Conservation (phyloP, 106 monocot genomes). For the Apostasia ramifera region DNA sequence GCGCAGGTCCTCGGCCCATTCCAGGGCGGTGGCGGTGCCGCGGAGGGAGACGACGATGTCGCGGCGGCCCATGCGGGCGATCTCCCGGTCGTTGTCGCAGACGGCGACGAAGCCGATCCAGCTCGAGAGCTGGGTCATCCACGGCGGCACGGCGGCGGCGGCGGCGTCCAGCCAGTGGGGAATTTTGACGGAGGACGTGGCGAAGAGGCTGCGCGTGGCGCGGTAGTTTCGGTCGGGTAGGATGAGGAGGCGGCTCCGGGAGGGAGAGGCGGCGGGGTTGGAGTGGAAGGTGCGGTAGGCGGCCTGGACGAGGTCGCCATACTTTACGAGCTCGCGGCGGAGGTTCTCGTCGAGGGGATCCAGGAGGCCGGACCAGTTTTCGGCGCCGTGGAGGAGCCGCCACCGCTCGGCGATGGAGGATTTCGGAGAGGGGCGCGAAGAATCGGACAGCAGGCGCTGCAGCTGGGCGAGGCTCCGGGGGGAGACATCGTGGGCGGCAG, state of each 20-base stretch:
- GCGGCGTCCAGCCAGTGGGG: constrained; percentile 6
- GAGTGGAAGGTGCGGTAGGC: constrained; percentile 54
- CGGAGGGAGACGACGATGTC: constrained; percentile 49
- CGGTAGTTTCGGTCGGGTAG: constrained; percentile 39
- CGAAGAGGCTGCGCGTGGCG: constrained; percentile 21
- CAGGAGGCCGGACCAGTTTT: constrained; percentile 58
- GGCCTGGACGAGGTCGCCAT: constrained; percentile 70
- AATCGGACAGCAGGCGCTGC: constrained; percentile 46
- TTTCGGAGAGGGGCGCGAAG: constrained; percentile 45
- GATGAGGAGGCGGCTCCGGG: constrained; percentile 9
- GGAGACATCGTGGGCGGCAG: constrained; percentile 38
- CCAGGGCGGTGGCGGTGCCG: constrained; percentile 49
- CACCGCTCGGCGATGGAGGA: constrained; percentile 43
- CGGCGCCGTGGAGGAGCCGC: constrained; percentile 54
- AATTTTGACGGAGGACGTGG: constrained; percentile 27
- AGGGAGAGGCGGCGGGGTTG: constrained; percentile 2
- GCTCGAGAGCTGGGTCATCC: constrained; percentile 33
- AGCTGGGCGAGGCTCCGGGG: constrained; percentile 45
- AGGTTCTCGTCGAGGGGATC: constrained; percentile 81
- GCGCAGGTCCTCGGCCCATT: constrained; percentile 59
- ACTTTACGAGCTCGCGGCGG: constrained; percentile 73
- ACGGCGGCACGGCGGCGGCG: constrained; percentile 10
- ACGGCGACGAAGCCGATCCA: constrained; percentile 67
- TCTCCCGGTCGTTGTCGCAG: constrained; percentile 33
- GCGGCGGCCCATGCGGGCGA: constrained; percentile 45